These are phyloP conservation scores for Daldinia decipiens DNA, from an alignment of 495 filamentous ascomycete genomes.

Conservation along the genomic window DNA sequence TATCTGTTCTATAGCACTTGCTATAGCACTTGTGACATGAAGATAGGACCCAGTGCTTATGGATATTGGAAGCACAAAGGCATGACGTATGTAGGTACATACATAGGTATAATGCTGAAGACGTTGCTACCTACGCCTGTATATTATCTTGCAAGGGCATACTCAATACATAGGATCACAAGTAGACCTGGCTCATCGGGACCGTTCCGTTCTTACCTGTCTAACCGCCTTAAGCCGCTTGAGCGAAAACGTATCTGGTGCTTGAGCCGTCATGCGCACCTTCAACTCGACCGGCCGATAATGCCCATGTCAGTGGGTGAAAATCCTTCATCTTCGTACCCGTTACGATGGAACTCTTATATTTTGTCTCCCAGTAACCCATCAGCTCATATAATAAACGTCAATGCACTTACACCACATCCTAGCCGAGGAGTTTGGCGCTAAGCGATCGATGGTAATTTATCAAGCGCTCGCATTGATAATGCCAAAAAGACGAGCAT, in stretches of 20 bases:
- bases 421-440: constrained; percentile 15
- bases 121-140: neutral
- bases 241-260: neutral
- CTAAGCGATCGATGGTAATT: constrained; percentile 11
- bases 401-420: constrained; percentile 8
- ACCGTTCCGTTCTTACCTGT: neutral
- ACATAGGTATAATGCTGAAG: neutral
- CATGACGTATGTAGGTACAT: constrained; percentile 16
- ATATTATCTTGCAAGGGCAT: neutral
- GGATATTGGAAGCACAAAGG: neutral
- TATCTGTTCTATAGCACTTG: neutral
- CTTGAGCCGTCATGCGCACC: neutral
- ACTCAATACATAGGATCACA: neutral
- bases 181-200: neutral
- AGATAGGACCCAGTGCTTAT: neutral
- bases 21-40: neutral
- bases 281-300: neutral
- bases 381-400: neutral
- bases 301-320: neutral
- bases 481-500: constrained; percentile 9
- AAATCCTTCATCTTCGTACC: neutral
- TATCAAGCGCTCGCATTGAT: constrained; percentile 19
- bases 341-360: neutral
- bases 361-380: constrained; percentile 2
- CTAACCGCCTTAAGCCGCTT: neutral